Conservation (phyloP, 2,329 filamentous ascomycete species). For the Fusarium mangiferae region DNA sequence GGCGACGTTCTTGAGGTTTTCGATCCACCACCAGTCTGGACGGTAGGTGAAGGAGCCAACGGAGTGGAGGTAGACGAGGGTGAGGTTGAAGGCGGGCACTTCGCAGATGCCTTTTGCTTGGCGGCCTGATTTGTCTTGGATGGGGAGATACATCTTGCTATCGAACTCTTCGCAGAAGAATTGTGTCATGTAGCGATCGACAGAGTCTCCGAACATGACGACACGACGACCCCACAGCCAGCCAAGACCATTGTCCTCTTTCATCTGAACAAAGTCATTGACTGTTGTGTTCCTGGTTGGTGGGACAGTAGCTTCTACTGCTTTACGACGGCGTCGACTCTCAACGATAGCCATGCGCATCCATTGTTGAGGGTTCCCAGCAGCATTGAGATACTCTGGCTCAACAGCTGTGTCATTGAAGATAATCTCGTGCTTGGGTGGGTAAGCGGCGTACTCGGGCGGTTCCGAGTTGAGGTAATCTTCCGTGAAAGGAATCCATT, state of each 20-base stretch:
- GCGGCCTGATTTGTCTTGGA: constrained; percentile 3
- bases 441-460: constrained; percentile 56
- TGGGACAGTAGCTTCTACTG: not conserved
- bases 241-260: constrained; percentile 9
- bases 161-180: constrained; percentile 33
- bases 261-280: constrained; percentile 20
- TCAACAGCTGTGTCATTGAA: constrained; percentile 70
- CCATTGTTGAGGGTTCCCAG: constrained; percentile 27
- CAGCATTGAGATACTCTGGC: constrained; percentile 12
- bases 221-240: constrained; percentile 35
- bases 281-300: not conserved
- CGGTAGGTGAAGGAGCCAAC: constrained; percentile 31
- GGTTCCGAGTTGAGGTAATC: constrained; percentile 69
- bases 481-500: constrained; percentile 28
- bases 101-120: constrained; percentile 21
- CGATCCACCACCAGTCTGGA: constrained; percentile 37
- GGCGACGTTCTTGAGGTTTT: constrained; percentile 23
- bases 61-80: constrained; percentile 15
- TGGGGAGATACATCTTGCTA: constrained; percentile 6
- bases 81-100: constrained; percentile 24
- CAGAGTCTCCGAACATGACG: constrained; percentile 31
- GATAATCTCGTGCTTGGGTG: constrained; percentile 63
- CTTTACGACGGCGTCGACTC: constrained; percentile 11
- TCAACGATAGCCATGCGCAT: constrained; percentile 31
- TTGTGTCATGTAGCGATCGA: constrained; percentile 31